Evolutionary conservation across 2,329 filamentous ascomycete species (phyloP), one percentile per base, ranked within the genome.

Genomic region (Fusarium albosuccineum): DNA sequence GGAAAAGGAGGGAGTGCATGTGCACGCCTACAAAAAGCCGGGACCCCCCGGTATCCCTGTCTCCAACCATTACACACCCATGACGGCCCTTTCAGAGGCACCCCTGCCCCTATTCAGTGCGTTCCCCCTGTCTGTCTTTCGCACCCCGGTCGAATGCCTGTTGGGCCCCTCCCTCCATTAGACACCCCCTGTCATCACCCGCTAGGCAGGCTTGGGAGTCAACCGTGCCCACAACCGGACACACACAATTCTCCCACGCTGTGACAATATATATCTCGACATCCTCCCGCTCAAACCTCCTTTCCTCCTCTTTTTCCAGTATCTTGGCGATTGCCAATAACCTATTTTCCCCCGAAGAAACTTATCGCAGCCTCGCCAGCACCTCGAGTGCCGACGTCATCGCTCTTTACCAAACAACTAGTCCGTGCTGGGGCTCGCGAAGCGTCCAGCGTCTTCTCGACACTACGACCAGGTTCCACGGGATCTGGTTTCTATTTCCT

Each of bases 251-350:
- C 56, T 64, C 55, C 57, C 46, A 49, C 41, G 48, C 11, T 34
- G 42, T 51, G 64, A 67, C 60, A 75, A 75, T 77, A 77, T 77
- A 79, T 77, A 76, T 71, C 68, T 68, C 66, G 66, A 70, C 70
- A 61, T 71, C 73, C 74, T 66, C 75, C 68, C 76, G 67, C 72
- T 65, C 64, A 55, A 57, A 62, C 66, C 64, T 67, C 62, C 67
- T 68, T 73, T 70, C 55, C 64, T 71, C 66, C 68, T 73, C 72
- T 70, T 57, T 65, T 71, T 70, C 58, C 72, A 73, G 67, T 70
- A 74, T 73, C 75, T 79, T 80, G 78, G 78, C 78, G 67, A 64
- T 67, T 78, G 78, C 78, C 78, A 80, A 80, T 74, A 69, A 78
- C 63, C 57, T 54, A 69, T n/a, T 61, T 55, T 59, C 44, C 50